phyloP scores from a whole-genome alignment of 148 eudicot species.

The Amaranthus cruentus region DNA sequence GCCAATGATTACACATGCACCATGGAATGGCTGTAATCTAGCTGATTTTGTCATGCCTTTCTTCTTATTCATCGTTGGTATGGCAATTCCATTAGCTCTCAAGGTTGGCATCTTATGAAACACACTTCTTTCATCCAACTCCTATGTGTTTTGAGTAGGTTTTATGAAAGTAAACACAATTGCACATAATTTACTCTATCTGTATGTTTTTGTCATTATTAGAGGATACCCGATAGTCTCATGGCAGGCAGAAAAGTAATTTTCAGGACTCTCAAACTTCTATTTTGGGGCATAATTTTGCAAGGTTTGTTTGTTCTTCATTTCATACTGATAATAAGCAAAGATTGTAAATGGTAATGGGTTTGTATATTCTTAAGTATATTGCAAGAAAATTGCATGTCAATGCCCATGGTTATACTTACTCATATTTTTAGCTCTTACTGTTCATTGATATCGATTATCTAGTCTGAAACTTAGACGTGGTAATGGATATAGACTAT shows the following conservation, averaged over 20 bases:
- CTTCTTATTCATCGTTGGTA: constrained; percentile 87
- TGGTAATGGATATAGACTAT: too few species aligned
- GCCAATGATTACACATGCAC: constrained; percentile 86
- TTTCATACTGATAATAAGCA: neutral
- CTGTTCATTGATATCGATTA: too few species aligned
- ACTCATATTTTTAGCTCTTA: too few species aligned
- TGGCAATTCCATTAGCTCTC: constrained; percentile 80
- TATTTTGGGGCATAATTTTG: constrained; percentile 85
- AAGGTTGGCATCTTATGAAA: constrained; percentile 44
- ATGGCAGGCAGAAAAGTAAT: constrained; percentile 58
- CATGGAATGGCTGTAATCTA: constrained; percentile 87
- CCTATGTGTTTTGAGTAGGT: constrained; percentile 1
- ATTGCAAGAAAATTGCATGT: too few species aligned
- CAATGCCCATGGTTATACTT: too few species aligned
- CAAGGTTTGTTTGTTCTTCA: constrained; percentile 53
- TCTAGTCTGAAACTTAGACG: too few species aligned
- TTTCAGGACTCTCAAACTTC: constrained; percentile 68
- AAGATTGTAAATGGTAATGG: too few species aligned
- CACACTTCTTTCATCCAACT: neutral
- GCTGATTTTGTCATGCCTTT: constrained; percentile 99
- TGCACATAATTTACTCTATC: neutral
- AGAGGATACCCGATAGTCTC: constrained; percentile 50
- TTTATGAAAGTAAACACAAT: neutral
- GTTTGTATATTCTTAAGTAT: too few species aligned
- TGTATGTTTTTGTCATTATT: constrained; percentile 1